Conservation (phyloP, 2,329 filamentous ascomycete genomes). For the Decorospora gaudefroyi region DNA sequence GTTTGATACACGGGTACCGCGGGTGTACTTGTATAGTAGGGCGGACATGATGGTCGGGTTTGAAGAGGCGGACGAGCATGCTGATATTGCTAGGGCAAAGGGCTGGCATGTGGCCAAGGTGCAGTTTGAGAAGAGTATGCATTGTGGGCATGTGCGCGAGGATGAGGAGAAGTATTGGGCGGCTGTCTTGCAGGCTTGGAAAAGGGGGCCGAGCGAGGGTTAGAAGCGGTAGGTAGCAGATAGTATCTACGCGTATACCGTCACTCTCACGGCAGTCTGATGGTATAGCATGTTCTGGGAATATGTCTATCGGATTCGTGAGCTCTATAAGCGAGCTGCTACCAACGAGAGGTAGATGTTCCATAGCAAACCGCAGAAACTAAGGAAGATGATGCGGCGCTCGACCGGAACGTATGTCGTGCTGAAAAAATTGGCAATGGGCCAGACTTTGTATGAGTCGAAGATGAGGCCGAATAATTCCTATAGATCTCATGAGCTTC, state of each 20-base stretch:
- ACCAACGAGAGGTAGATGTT: conserved; percentile 74
- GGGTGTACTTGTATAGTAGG: conserved; percentile 64
- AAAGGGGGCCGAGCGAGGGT: conserved; percentile 17
- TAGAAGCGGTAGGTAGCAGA: not conserved
- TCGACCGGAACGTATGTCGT: conserved; percentile 73
- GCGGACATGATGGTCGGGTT: conserved; percentile 62
- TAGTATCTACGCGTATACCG: too few species aligned
- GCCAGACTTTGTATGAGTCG: conserved; percentile 76
- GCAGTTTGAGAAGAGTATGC: conserved; percentile 61
- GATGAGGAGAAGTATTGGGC: conserved; percentile 64
- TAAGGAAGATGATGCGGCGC: conserved; percentile 70
- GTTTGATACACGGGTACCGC: conserved; percentile 46
- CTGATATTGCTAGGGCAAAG: conserved; percentile 52
- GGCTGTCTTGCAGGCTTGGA: conserved; percentile 42
- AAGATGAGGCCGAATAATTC: conserved; percentile 44
- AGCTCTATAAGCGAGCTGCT: conserved; percentile 42
- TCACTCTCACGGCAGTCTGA: too few species aligned
- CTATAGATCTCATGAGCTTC: conserved; percentile 17
- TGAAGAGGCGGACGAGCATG: conserved; percentile 61
- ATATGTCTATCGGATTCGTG: conserved; percentile 2
- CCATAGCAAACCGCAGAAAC: conserved; percentile 73
- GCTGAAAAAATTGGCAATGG: conserved; percentile 70
- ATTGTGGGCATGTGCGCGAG: conserved; percentile 65
- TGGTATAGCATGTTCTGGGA: too few species aligned
- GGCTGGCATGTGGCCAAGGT: conserved; percentile 59